Conservation (phyloP, 306 rosid species). For the Benincasa hispida region DNA sequence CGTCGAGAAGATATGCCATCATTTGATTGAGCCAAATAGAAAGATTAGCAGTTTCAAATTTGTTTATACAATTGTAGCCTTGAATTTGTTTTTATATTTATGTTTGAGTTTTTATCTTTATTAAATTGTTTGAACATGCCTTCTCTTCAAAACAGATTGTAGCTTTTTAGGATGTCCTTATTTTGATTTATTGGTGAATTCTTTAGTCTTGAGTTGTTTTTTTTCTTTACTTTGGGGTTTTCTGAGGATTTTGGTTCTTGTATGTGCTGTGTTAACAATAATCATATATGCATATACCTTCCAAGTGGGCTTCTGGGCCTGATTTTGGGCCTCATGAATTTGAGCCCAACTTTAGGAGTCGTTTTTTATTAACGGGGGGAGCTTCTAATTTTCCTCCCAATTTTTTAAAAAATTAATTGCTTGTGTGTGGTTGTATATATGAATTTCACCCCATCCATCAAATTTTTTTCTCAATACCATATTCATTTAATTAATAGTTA, state of each 20-base stretch:
- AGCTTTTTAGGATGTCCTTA: not conserved
- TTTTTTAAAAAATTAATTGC: too few species aligned
- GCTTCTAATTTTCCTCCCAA: not conserved
- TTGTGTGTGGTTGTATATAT: too few species aligned
- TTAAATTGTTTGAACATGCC: conserved; percentile 4
- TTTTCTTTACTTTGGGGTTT: not conserved
- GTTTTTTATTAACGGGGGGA: not conserved
- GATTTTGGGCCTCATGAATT: not conserved
- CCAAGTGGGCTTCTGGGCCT: not conserved
- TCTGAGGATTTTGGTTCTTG: not conserved
- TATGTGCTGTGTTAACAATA: not conserved
- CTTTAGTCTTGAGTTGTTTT: not conserved
- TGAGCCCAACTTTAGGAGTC: not conserved
- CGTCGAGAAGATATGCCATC: not conserved
- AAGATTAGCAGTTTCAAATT: not conserved
- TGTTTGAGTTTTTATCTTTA: not conserved
- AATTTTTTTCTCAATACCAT: too few species aligned
- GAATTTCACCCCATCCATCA: too few species aligned
- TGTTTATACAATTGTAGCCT: conserved; percentile 6
- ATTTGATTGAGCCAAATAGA: conserved; percentile 5
- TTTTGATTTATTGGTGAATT: conserved; percentile 5
- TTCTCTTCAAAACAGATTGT: not conserved
- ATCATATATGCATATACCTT: not conserved
- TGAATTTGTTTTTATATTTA: conserved; percentile 4
- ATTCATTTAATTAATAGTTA: too few species aligned